A percentile compares a stretch with the other conserved stretches of the same genome.
These are phyloP conservation scores for Thamnidium elegans DNA, from an alignment of 192 early-diverging fungal species.

Conservation along the genomic window DNA sequence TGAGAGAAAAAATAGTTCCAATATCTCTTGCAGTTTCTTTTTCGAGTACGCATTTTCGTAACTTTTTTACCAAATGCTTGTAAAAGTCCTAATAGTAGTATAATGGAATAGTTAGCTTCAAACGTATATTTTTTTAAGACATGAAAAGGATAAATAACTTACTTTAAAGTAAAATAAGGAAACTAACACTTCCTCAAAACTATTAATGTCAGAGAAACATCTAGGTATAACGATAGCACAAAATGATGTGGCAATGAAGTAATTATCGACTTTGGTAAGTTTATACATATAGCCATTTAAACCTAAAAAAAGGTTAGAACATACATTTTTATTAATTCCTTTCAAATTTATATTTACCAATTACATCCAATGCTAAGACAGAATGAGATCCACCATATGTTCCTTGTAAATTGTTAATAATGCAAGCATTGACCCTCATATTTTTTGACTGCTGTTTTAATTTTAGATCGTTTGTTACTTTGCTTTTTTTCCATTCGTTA, in stretches of 20 bases:
- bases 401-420: constrained; percentile 6
- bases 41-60: background rate
- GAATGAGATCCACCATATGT: background rate
- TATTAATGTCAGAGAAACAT: constrained; percentile 6
- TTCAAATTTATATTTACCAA: constrained; percentile 2
- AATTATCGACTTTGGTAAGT: no score
- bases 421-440: background rate
- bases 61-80: background rate
- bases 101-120: background rate
- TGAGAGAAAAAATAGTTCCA: constrained; percentile 8
- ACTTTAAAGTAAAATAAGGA: constrained; percentile 4
- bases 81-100: no score
- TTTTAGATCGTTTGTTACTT: background rate
- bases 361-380: constrained; percentile 1
- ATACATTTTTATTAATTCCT: no score
- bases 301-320: no score
- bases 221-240: constrained; percentile 1
- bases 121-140: background rate
- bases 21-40: constrained; percentile 1
- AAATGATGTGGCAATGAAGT: no score
- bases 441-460: constrained; percentile 10
- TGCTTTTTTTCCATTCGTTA: constrained; percentile 2
- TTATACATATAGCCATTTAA: no score
- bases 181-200: background rate
- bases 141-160: constrained; percentile 8